Conservation (phyloP, 2,329 filamentous ascomycete genomes). For the Fusarium sp. region DNA sequence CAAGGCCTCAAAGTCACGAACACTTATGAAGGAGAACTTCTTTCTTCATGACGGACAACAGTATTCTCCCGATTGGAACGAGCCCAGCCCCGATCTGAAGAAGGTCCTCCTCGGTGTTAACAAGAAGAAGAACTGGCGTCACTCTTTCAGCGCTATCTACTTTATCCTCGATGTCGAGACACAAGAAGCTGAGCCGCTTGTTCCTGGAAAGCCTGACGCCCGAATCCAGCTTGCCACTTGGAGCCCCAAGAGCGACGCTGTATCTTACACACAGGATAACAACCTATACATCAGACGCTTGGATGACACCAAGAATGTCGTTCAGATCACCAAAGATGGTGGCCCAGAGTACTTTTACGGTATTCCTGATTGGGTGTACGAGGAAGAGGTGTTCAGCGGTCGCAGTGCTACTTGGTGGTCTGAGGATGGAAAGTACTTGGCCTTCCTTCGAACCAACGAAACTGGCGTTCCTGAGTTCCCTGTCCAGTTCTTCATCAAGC, state of each 20-base stretch:
- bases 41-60: slow-evolving; percentile 70
- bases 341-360: slow-evolving; percentile 93
- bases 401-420: slow-evolving; percentile 97
- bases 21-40: slow-evolving; percentile 76
- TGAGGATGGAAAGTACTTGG: slow-evolving; percentile 85
- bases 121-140: slow-evolving; percentile 81
- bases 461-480: slow-evolving; percentile 91
- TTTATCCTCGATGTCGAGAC: slow-evolving; percentile 92
- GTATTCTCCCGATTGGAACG: slow-evolving; percentile 69
- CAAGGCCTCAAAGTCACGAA: slow-evolving; percentile 64
- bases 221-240: slow-evolving; percentile 86
- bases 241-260: slow-evolving; percentile 86
- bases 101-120: slow-evolving; percentile 87
- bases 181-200: slow-evolving; percentile 80
- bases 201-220: slow-evolving; percentile 72
- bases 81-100: slow-evolving; percentile 84
- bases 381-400: slow-evolving; percentile 72
- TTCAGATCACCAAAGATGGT: slow-evolving; percentile 86
- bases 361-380: slow-evolving; percentile 97
- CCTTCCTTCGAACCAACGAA: slow-evolving; percentile 94
- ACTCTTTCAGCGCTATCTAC: slow-evolving; percentile 87
- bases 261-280: slow-evolving; percentile 92
- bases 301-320: slow-evolving; percentile 63
- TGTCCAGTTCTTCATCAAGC: slow-evolving; percentile 90
- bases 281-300: slow-evolving; percentile 84